A percentile compares a stretch with the other conserved stretches of the same genome.
Conservation (phyloP, 2,329 filamentous ascomycete genomes). For the Trichothecium roseum region DNA sequence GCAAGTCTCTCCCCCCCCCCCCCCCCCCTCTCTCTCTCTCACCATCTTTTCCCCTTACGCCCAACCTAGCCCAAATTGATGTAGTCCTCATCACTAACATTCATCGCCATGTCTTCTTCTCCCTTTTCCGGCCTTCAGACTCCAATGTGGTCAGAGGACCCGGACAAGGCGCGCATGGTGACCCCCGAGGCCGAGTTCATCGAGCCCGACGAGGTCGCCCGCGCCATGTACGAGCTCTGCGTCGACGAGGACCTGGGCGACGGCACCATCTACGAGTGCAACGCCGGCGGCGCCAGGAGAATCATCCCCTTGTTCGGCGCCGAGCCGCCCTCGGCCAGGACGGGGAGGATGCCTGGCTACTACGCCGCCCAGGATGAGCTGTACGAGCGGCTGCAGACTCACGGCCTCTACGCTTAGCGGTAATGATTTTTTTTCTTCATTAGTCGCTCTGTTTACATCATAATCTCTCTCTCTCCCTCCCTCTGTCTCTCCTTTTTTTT, state of each 20-base stretch:
- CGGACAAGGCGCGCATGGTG: constrained; percentile 16
- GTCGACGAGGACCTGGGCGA: constrained; percentile 9
- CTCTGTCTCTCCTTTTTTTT: too few relatives aligned
- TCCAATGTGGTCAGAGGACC: constrained; percentile 20
- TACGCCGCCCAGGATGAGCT: constrained; percentile 11
- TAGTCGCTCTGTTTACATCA: too few relatives aligned
- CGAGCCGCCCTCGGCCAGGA: constrained; percentile 12
- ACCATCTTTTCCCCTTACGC: not conserved
- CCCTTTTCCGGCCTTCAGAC: constrained; percentile 11
- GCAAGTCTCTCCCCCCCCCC: too few relatives aligned
- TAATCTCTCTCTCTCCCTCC: too few relatives aligned
- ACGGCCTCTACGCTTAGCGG: constrained; percentile 12
- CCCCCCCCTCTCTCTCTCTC: not conserved
- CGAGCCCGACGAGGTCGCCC: constrained; percentile 18
- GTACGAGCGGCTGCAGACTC: constrained; percentile 10
- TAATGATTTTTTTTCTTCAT: not conserved
- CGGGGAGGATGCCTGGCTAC: constrained; percentile 13
- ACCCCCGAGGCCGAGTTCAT: constrained; percentile 15
- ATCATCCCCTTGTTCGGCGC: constrained; percentile 18
- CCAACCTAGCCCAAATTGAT: not conserved
- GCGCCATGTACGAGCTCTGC: constrained; percentile 12
- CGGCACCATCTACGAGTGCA: constrained; percentile 12
- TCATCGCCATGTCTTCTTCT: not conserved
- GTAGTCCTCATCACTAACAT: not conserved
- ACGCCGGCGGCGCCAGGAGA: constrained; percentile 10